These are phyloP conservation scores for Calonectria pteridis DNA, from an alignment of 2,329 filamentous ascomycete species.

Conservation along the genomic window DNA sequence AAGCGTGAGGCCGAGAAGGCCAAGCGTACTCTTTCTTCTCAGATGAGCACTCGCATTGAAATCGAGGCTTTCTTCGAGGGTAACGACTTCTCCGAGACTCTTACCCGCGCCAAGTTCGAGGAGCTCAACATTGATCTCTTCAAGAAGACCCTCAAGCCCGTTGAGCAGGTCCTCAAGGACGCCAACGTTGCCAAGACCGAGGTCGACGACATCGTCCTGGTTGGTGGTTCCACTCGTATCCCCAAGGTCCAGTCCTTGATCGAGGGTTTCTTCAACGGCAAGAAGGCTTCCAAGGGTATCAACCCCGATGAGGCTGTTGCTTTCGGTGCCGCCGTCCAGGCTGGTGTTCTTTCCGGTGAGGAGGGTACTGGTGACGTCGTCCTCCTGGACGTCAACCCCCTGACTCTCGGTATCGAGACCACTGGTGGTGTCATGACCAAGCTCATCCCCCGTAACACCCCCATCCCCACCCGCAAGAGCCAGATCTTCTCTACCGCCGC, in stretches of 20 bases:
- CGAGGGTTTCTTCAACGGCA: constrained; percentile 94
- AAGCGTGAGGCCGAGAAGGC: constrained; percentile 99
- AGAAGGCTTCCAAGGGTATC: constrained; percentile 99
- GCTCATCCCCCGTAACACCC: constrained; percentile 93
- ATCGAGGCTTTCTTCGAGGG: constrained; percentile 98
- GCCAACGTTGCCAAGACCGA: constrained; percentile 97
- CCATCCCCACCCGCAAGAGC: constrained; percentile 95
- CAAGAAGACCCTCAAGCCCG: constrained; percentile 99
- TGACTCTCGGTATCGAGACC: constrained; percentile 97
- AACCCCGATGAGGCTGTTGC: constrained; percentile 99
- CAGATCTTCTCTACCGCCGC: constrained; percentile 98
- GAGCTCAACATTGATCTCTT: constrained; percentile 99
- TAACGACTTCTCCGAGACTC: constrained; percentile 97
- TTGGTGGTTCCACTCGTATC: constrained; percentile 99
- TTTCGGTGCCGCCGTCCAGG: constrained; percentile 97
- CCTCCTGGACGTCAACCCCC: constrained; percentile 97
- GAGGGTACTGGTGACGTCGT: constrained; percentile 83
- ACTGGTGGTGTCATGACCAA: constrained; percentile 98
- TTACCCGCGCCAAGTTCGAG: constrained; percentile 99
- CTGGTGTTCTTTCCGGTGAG: constrained; percentile 93
- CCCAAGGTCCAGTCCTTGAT: constrained; percentile 96
- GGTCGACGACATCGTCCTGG: constrained; percentile 95
- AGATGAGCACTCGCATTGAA: constrained; percentile 94
- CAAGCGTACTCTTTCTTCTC: constrained; percentile 96
- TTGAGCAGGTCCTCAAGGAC: constrained; percentile 98